Percentiles rank a stretch among this genome's conserved stretches.
phyloP scores from a whole-genome alignment of 2,329 filamentous ascomycete species.

The Beauveria sp. region DNA sequence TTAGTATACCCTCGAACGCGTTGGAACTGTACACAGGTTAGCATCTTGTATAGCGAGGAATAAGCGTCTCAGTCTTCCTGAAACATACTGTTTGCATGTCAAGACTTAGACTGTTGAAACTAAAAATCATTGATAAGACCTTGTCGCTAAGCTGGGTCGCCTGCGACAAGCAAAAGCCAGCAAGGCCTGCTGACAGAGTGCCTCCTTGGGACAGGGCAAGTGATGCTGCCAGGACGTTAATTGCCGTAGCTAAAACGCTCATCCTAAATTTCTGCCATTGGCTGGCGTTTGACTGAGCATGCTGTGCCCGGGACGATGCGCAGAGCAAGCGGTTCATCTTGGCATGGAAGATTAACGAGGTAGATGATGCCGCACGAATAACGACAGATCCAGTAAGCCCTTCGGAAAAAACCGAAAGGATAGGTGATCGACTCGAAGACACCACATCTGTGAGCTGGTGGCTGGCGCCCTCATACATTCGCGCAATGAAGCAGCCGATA shows the following conservation, averaged over 20 bases:
- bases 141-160: constrained; percentile 46
- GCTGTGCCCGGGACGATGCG: constrained; percentile 36
- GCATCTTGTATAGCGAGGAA: not conserved
- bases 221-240: not conserved
- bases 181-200: constrained; percentile 40
- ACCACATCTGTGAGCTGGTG: constrained; percentile 37
- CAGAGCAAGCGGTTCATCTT: constrained; percentile 42
- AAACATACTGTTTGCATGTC: constrained; percentile 43
- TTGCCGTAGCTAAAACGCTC: not conserved
- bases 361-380: constrained; percentile 42
- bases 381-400: constrained; percentile 41
- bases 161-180: constrained; percentile 50
- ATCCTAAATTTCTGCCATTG: constrained; percentile 6
- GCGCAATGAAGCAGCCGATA: constrained; percentile 37
- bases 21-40: constrained; percentile 30
- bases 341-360: constrained; percentile 38
- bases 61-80: not conserved
- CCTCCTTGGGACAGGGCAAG: constrained; percentile 16
- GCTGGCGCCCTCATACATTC: constrained; percentile 42
- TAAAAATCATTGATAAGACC: constrained; percentile 42
- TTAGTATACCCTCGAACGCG: constrained; percentile 41
- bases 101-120: constrained; percentile 45
- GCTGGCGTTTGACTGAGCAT: constrained; percentile 18
- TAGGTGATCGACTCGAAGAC: constrained; percentile 41
- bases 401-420: constrained; percentile 50